phyloP scores from a whole-genome alignment of 345 rosid species.

The Kandelia obovata region DNA sequence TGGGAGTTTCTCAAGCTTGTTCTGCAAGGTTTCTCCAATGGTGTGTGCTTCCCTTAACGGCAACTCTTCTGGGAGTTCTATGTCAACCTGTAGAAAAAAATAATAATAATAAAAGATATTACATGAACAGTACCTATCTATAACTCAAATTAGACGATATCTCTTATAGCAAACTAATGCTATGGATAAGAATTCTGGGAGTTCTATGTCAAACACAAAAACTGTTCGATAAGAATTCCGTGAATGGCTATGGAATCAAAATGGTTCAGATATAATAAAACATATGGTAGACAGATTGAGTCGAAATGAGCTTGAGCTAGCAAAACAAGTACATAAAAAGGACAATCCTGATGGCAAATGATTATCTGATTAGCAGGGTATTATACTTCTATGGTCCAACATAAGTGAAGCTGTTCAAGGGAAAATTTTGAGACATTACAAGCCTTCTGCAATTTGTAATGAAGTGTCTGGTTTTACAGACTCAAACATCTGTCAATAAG shows the following conservation, averaged over 20 bases:
- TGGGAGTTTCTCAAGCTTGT: constrained; percentile 71
- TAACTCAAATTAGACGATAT: background rate
- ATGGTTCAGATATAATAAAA: constrained; percentile 1
- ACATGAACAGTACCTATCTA: no score
- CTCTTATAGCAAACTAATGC: background rate
- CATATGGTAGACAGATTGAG: no score
- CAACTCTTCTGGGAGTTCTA: constrained; percentile 78
- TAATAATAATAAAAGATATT: background rate
- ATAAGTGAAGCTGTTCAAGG: no score
- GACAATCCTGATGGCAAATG: background rate
- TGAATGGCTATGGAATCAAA: background rate
- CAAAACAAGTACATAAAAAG: no score
- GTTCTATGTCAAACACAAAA: no score
- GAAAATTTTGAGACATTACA: no score
- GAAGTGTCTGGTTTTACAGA: background rate
- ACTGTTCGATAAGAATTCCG: background rate
- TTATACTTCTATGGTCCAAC: no score
- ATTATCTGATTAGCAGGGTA: no score
- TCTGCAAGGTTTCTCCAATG: constrained; percentile 77
- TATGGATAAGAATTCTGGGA: no score
- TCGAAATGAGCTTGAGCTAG: no score
- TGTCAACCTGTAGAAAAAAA: constrained; percentile 51
- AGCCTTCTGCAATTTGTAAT: no score
- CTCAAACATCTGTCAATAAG: background rate
- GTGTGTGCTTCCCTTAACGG: constrained; percentile 74